phyloP scores from a whole-genome alignment of 306 rosid species.

The Medicago arabica region DNA sequence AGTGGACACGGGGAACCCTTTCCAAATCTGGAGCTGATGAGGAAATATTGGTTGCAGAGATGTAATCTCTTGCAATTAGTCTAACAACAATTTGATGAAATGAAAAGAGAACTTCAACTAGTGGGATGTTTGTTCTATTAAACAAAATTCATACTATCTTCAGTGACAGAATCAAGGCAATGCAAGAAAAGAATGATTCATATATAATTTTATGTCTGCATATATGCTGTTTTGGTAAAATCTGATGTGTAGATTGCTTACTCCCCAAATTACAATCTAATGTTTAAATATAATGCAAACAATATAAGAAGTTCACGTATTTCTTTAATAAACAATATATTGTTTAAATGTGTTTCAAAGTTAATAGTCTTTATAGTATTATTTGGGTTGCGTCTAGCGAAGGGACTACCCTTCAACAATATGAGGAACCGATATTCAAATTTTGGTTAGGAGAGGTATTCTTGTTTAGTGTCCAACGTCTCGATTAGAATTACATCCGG shows the following conservation, averaged over 20 bases:
- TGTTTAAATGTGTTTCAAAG: background rate
- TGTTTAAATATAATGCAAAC: background rate
- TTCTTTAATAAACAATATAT: no score
- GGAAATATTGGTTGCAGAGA: constrained; percentile 60
- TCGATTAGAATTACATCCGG: no score
- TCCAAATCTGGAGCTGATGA: constrained; percentile 45
- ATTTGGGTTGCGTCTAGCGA: background rate
- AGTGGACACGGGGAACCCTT: constrained; percentile 84
- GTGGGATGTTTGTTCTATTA: background rate
- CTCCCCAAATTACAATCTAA: background rate
- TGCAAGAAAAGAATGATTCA: background rate
- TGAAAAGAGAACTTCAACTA: constrained; percentile 11
- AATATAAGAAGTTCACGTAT: background rate
- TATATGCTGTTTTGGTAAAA: constrained; percentile 14
- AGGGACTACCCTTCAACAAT: background rate
- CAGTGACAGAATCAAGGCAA: constrained; percentile 7
- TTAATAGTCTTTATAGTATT: no score
- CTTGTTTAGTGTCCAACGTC: no score
- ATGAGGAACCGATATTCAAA: no score
- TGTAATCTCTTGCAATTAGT: constrained; percentile 49
- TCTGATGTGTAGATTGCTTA: background rate
- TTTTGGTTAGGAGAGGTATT: no score
- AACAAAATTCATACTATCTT: constrained; percentile 14
- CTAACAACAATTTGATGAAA: constrained; percentile 14
- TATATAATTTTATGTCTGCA: constrained; percentile 2